Conservation (phyloP, 768 basidiomycete species). For the Phallus indusiatus region DNA sequence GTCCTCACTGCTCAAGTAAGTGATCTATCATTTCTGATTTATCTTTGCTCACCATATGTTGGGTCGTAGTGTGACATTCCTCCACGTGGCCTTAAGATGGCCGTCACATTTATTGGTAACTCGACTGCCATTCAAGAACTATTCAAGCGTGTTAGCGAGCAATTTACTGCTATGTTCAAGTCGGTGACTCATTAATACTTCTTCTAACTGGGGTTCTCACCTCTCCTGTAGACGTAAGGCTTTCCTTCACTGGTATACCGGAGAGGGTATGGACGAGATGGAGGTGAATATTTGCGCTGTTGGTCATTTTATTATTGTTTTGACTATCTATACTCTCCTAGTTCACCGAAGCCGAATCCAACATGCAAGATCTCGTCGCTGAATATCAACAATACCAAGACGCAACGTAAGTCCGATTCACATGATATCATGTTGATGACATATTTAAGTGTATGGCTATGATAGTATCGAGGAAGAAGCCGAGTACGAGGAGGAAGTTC, state of each 20-base stretch:
- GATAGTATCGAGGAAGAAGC: slow-evolving; percentile 57
- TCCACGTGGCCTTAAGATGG: slow-evolving; percentile 92
- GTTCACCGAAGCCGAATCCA: slow-evolving; percentile 98
- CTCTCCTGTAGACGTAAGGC: slow-evolving; percentile 60
- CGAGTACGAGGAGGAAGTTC: slow-evolving; percentile 78
- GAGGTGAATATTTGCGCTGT: slow-evolving; percentile 37
- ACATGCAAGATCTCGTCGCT: slow-evolving; percentile 97
- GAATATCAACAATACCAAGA: slow-evolving; percentile 98
- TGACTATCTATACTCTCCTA: slow-evolving; percentile 19
- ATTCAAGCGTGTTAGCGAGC: slow-evolving; percentile 97
- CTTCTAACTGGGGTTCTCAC: not conserved
- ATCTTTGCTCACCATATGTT: not conserved
- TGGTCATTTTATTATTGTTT: not conserved
- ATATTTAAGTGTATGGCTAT: slow-evolving; percentile 33
- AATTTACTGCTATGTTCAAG: slow-evolving; percentile 99
- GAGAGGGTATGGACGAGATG: slow-evolving; percentile 99
- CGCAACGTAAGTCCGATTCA: slow-evolving; percentile 60
- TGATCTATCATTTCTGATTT: not conserved
- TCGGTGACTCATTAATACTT: not conserved
- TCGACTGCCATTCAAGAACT: slow-evolving; percentile 95
- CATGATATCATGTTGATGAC: not conserved
- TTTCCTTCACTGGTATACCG: slow-evolving; percentile 98
- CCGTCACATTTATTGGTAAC: slow-evolving; percentile 96
- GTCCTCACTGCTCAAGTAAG: slow-evolving; percentile 64
- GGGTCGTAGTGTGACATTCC: slow-evolving; percentile 92